phyloP scores from a whole-genome alignment of 345 rosid genomes.

The Moringa oleifera region DNA sequence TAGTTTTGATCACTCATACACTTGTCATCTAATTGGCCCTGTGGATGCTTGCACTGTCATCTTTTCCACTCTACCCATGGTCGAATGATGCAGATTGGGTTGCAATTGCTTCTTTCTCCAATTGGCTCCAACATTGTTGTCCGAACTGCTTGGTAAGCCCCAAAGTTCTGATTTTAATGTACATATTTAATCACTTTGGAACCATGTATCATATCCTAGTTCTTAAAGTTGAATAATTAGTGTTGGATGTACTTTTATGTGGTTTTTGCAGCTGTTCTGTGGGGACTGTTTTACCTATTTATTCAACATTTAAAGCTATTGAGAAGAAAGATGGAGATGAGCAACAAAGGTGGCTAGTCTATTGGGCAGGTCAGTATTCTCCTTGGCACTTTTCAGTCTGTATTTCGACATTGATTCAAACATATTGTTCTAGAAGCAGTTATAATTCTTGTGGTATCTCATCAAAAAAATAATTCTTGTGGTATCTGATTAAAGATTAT shows the following conservation, averaged over 20 bases:
- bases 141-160: constrained; percentile 48
- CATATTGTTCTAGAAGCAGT: neutral
- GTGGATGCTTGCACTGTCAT: too few species aligned
- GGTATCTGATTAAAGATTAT: neutral
- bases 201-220: neutral
- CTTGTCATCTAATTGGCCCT: too few species aligned
- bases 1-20: too few species aligned
- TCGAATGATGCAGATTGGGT: constrained; percentile 32
- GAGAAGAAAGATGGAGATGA: constrained; percentile 29
- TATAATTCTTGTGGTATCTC: neutral
- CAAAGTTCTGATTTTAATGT: neutral
- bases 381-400: neutral
- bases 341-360: constrained; percentile 34
- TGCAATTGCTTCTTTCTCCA: constrained; percentile 46
- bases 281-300: constrained; percentile 38
- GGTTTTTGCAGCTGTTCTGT: constrained; percentile 34
- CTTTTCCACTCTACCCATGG: neutral
- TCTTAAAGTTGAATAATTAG: neutral
- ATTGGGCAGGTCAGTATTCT: constrained; percentile 34
- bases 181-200: neutral
- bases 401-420: neutral
- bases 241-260: neutral
- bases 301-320: constrained; percentile 45
- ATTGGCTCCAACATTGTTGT: constrained; percentile 43
- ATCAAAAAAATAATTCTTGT: too few species aligned